Conservation (phyloP, 2,329 filamentous ascomycete genomes). For the Nemania sp. region DNA sequence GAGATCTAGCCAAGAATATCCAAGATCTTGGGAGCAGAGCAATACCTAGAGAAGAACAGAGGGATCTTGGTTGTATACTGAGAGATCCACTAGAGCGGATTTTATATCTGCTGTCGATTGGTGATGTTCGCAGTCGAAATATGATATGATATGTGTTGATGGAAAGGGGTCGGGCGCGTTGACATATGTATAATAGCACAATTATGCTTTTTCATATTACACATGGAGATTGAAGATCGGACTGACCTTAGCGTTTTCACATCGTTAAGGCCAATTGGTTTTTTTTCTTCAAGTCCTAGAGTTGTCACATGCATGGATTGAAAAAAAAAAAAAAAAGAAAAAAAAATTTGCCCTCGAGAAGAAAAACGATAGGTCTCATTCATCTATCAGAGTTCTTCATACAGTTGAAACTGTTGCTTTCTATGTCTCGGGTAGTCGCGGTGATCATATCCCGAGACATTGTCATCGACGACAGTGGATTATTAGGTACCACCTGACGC, state of each 20-base stretch:
- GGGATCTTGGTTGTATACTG: slow-evolving; percentile 6
- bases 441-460: background rate
- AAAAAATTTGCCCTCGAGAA: background rate
- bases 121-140: background rate
- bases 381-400: background rate
- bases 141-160: background rate
- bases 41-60: background rate
- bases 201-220: too few relatives aligned
- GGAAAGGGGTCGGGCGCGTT: background rate
- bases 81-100: background rate
- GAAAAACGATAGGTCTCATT: background rate
- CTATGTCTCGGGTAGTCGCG: background rate
- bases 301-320: background rate
- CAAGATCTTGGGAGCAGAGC: background rate
- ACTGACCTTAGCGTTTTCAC: background rate
- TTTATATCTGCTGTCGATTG: background rate
- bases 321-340: background rate
- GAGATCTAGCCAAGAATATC: background rate
- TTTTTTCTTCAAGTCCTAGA: background rate
- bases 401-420: background rate
- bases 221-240: too few relatives aligned
- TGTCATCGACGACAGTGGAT: background rate
- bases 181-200: background rate
- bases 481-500: slow-evolving; percentile 13
- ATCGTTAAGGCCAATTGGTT: background rate